Evolutionary conservation across 208 protist species (phyloP).

Genomic region (Acanthamoeba comandoni): DNA sequence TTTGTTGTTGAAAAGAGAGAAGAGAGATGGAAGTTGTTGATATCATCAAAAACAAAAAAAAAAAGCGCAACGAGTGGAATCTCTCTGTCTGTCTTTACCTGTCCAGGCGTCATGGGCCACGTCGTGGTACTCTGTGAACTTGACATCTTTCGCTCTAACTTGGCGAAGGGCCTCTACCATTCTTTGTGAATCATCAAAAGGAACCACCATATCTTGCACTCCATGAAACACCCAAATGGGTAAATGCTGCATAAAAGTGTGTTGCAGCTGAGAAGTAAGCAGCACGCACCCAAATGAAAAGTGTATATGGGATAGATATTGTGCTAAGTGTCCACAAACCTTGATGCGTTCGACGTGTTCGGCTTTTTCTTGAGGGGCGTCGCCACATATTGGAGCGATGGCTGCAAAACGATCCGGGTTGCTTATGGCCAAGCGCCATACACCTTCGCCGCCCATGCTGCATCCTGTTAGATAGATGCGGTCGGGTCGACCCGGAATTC

Average conservation of each 20-base stretch:
- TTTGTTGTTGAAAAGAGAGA: not conserved
- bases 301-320: too few species aligned
- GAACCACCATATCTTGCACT: constrained; percentile 1
- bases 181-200: not conserved
- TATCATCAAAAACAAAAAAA: not conserved
- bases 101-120: constrained; percentile 2
- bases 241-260: not conserved
- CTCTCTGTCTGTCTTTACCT: too few species aligned
- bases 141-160: not conserved
- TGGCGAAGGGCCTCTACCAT: constrained; percentile 11
- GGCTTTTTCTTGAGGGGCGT: constrained; percentile 19
- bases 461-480: constrained; percentile 7
- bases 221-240: not conserved
- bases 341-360: not conserved
- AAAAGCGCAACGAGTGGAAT: too few species aligned
- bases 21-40: not conserved
- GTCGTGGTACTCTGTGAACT: constrained; percentile 11
- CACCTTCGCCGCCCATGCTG: constrained; percentile 24
- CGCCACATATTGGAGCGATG: constrained; percentile 8
- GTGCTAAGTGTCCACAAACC: too few species aligned
- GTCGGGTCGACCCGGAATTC: constrained; percentile 2
- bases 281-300: not conserved
- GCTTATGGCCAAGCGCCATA: not conserved
- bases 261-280: not conserved
- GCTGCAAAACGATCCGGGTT: not conserved